Base-by-base conservation (phyloP, 208 protist genomes). In the Trypanosoma avium region DNA sequence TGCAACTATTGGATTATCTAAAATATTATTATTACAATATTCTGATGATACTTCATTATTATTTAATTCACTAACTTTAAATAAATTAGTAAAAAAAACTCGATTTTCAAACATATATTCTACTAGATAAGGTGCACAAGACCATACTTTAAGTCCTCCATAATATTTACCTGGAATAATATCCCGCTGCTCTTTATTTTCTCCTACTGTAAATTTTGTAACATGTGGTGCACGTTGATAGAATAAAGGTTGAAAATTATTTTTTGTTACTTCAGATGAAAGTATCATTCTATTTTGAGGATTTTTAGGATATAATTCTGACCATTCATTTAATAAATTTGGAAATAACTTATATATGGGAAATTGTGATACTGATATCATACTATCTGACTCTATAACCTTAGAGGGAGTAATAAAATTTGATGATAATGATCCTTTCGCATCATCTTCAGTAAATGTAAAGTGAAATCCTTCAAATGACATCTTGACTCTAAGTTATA, bases 141-240 rank as follows among this genome's bases (percentile, higher is more conserved):
- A 96, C 87, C 90, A 96, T 40, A 96, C 83, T 55, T 92, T 96
- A 3, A 96, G 75, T 2, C 90, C 86, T 17, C 90, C 90, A 64
- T 94, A 94, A 70, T 96, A 96, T 27, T 69, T 73, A 3, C 90
- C 90, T 1, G 88, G 84, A 60, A 96, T 73, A 53, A 96, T 90
- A 48, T 96, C 90, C 33, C 85, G 74, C 9, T 54, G 67, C 59
- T 75, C 76, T 24, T 61, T 32, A 47, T 24, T n/a, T 10, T 62
- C 57, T 17, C n/a, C 42, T 36, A 24, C n/a, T 1, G 79, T 85
- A 30, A 90, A 66, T 26, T 63, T 48, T n/a, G 32, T 17, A 13
- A 79, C 59, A 57, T 80, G 67, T 21, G 76, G 78, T 0, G 84
- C 58, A 19, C 65, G 75, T 36, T 87, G 84, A 49, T 87, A 86